phyloP scores from a whole-genome alignment of 805 yeast species.

The Candida coquimbonensis region DNA sequence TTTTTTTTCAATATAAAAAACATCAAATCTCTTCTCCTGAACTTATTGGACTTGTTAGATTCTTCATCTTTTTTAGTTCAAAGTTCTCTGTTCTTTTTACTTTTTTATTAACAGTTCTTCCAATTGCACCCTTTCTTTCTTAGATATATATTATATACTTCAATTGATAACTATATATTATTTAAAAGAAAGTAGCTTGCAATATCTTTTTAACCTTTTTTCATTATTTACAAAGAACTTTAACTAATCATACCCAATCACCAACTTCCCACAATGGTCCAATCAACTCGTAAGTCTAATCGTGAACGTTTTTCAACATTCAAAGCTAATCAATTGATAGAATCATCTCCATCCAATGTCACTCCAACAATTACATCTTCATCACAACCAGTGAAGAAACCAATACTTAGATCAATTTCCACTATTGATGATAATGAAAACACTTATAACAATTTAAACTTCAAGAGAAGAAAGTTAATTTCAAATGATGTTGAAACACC shows the following conservation, averaged over 20 bases:
- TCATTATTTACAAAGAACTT: not conserved
- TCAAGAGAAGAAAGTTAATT: slow-evolving; percentile 19
- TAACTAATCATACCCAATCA: slow-evolving; percentile 9
- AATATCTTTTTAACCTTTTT: not conserved
- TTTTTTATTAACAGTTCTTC: not conserved
- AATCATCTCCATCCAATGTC: not conserved
- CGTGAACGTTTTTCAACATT: slow-evolving; percentile 18
- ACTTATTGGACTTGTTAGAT: too few relatives aligned
- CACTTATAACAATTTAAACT: slow-evolving; percentile 22
- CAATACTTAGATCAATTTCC: slow-evolving; percentile 23
- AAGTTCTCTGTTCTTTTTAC: not conserved
- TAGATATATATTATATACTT: not conserved
- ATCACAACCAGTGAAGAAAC: slow-evolving; percentile 11
- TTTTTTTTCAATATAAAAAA: too few relatives aligned
- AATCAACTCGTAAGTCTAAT: slow-evolving; percentile 23
- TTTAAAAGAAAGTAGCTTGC: slow-evolving; percentile 1
- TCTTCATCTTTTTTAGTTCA: too few relatives aligned
- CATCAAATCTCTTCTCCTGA: too few relatives aligned
- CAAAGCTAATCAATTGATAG: slow-evolving; percentile 23
- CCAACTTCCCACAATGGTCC: not conserved
- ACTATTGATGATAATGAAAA: slow-evolving; percentile 24
- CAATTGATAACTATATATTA: not conserved
- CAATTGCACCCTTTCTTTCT: not conserved
- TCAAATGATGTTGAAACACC: not conserved
- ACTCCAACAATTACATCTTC: not conserved